Base-by-base conservation (phyloP, 2,329 filamentous ascomycete species). In the Botrytis squamosa region DNA sequence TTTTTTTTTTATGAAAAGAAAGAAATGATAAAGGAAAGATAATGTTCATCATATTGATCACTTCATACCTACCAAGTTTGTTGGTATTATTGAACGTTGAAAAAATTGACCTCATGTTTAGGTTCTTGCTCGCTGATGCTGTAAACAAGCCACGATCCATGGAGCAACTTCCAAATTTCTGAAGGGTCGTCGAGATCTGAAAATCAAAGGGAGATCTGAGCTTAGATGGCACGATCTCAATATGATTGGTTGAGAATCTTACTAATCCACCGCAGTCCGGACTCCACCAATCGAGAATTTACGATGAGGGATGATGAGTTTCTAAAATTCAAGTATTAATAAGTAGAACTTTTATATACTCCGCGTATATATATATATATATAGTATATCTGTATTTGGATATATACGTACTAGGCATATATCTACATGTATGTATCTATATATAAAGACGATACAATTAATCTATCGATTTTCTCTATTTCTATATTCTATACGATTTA, bases 151-250 rank as follows among this genome's bases (percentile, higher is more conserved):
- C 40, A 44, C 68, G 68, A 70, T 70, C 29, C 29, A 42, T 33
- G 29, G 38, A 62, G 10, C 55, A 36, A 46, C 52, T 18, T 20
- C 2, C n/a, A 20, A 25, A 46, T 36, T 60, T 16, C 55, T 49
- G 16, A 22, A 70, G n/a, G 55, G 60, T 38, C 14, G n/a, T 33
- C 16, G 46, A 66, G 70, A 72, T 72, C 70, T 72, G 60, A 72
- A 44, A 67, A 33, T 67, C 20, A n/a, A 44, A n/a, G 60, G 46
- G 38, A 0, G 60, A 71, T 71, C 70, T 71, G n/a, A 33, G 4
- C 29, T 29, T 12, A 8, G 36, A 5, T 25, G 3, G 10, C 36
- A 33, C 16, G 1, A 22, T n/a, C 9, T 42, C 4, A 0, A 18
- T 42, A 1, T 68, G 49, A 68, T 68, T 68, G 66, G 66, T 16